Evolutionary conservation across 106 monocot species (phyloP), one percentile per base, ranked within the genome.

Genomic region (Hemerocallis citrina): DNA sequence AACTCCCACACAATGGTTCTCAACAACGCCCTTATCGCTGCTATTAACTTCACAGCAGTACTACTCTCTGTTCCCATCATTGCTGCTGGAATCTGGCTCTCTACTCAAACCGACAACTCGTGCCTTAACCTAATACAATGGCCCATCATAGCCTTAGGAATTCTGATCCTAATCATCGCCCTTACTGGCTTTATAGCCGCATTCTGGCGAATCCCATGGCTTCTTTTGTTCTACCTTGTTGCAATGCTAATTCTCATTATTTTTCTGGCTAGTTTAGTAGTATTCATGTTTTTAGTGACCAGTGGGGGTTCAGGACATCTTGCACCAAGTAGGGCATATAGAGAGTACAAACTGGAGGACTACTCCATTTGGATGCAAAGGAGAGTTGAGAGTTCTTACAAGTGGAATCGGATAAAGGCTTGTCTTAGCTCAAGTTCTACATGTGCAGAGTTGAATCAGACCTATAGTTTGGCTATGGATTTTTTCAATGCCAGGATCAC

Each of bases 1-100:
- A n/a, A n/a, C n/a, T n/a, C n/a, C n/a, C n/a, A n/a, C n/a, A n/a
- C 17, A 34, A 87, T 85, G 85, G 76, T 81, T 8, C 73, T 81
- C 52, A 82, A 67, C 71, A 73, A 76, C 58, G 70, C 64, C 12
- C 19, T 81, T 29, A 41, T 90, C 6, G 90, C 81, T 11, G 75
- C 40, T 14, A 76, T 90, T 40, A 85, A 85, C 79, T 76, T 85
- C 39, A 70, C 64, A 0, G 79, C 81, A 19, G 34, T 72, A 45
- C 70, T 90, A 16, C 82, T 90, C 38, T 85, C 90, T n/a, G n/a
- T n/a, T n/a, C n/a, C n/a, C n/a, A n/a, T n/a, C n/a, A n/a, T n/a
- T n/a, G n/a, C n/a, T n/a, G n/a, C n/a, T n/a, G n/a, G n/a, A n/a
- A n/a, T n/a, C n/a, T n/a, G n/a, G n/a, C n/a, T n/a, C n/a, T n/a